Conservation (phyloP, 177 flowering plant species). For the Vitis hybrid region DNA sequence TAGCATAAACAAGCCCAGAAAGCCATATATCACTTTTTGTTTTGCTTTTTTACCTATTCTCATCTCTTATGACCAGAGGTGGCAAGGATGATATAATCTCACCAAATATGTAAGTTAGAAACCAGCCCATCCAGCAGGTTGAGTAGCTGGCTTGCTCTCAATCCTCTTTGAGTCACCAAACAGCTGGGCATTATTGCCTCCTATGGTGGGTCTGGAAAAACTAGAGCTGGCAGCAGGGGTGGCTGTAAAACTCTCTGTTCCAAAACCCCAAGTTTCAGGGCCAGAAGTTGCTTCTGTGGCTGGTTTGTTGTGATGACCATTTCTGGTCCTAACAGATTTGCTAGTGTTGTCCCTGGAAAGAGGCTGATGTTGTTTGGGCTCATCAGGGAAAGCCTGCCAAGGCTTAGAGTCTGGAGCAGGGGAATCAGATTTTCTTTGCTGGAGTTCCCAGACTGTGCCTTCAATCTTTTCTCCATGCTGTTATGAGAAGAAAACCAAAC, state of each 20-base stretch:
- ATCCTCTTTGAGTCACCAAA: conserved; percentile 36
- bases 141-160: conserved; percentile 51
- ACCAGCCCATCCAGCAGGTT: conserved; percentile 99
- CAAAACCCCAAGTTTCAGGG: conserved; percentile 74
- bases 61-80: neutral
- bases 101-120: conserved; percentile 36
- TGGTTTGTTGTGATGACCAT: conserved; percentile 46
- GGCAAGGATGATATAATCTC: neutral
- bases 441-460: conserved; percentile 59
- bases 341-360: conserved; percentile 19
- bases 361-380: conserved; percentile 30
- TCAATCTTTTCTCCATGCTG: conserved; percentile 51
- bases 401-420: conserved; percentile 45
- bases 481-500: neutral
- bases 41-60: neutral
- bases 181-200: conserved; percentile 44
- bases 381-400: conserved; percentile 69
- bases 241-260: conserved; percentile 68
- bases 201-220: conserved; percentile 25
- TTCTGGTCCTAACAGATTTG: conserved; percentile 71
- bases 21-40: neutral
- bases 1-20: neutral
- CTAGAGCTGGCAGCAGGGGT: conserved; percentile 44
- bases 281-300: conserved; percentile 29
- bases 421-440: conserved; percentile 43